Conservation (phyloP, 192 early-diverging fungal species). For the Coemansia sp. region DNA sequence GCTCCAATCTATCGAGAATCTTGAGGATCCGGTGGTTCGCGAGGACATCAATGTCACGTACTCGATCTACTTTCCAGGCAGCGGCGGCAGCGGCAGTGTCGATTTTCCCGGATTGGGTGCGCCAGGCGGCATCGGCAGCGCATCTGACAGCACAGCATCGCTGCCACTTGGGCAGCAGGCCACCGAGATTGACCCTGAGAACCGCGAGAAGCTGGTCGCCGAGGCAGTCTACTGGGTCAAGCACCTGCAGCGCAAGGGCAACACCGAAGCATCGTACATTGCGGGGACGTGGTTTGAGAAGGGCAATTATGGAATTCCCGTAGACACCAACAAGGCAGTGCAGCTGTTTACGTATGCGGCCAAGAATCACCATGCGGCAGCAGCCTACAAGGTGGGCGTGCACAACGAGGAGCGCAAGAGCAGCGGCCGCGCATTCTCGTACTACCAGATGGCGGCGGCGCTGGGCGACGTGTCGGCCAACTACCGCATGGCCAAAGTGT, state of each 20-base stretch:
- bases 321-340: constrained; percentile 67
- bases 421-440: constrained; percentile 62
- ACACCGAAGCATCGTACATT: constrained; percentile 74
- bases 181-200: constrained; percentile 42
- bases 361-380: constrained; percentile 64
- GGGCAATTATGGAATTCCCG: constrained; percentile 60
- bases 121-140: constrained; percentile 20
- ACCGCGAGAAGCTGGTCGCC: constrained; percentile 52
- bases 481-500: constrained; percentile 76
- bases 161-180: constrained; percentile 53
- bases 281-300: constrained; percentile 71
- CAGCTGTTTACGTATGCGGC: constrained; percentile 64
- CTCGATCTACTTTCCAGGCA: constrained; percentile 51
- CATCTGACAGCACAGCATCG: constrained; percentile 40
- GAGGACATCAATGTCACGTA: constrained; percentile 54
- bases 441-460: constrained; percentile 69
- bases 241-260: constrained; percentile 64
- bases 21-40: constrained; percentile 47
- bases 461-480: constrained; percentile 66
- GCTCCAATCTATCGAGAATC: constrained; percentile 64
- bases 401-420: constrained; percentile 66
- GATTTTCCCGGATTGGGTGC: neutral
- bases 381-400: constrained; percentile 65
- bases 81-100: constrained; percentile 4
- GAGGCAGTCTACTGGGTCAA: constrained; percentile 78